Base-by-base conservation (phyloP, 768 basidiomycete genomes). In the Podaxis sp. region DNA sequence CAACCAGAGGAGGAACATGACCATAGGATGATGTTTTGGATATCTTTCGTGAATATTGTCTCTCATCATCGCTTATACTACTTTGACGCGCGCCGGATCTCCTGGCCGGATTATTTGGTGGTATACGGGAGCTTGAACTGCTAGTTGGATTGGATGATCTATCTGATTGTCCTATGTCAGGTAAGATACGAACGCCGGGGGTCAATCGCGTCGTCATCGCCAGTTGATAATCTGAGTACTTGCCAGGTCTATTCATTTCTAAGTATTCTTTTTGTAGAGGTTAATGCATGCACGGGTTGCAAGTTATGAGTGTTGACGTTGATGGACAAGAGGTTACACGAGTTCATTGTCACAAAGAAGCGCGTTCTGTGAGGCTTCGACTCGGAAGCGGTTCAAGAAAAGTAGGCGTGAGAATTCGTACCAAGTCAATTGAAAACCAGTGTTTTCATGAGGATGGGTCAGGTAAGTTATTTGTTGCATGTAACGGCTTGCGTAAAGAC, bases 171-270 rank as follows among this genome's bases (percentile, higher is more conserved):
- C 55, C 61, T 57, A 28, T 39, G 15, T 33, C 9, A 33, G 33
- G 33, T 9, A 39, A 19, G 28, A 15, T 19, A 30, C 52, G n/a
- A 40, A 12, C 4, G 46, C 8, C 15, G 26, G 24, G 4, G 38
- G 44, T 51, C 19, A 51, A 22, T 24, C 9, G 12, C 22, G 11
- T 51, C 26, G 9, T 46, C 44, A 7, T 46, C 19, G 9, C 19
- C 9, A 33, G 42, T 13, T 26, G 49, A 26, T 12, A 22, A 15
- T 51, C 11, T 40, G 36, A 24, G 4, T n/a, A 30, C 48, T 38
- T 28, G 44, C 61, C 55, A n/a, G 19, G 55, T n/a, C 36, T 38
- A 40, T 51, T 28, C 61, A 61, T 61, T 54, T 53, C 40, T 26
- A 36, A 9, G 9, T 33, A 12, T 28, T 26, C 4, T 2, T 26